A percentile compares a stretch with the other conserved stretches of the same genome.
Evolutionary conservation across 768 basidiomycete species (phyloP).

Genomic region (Suillus plorans): DNA sequence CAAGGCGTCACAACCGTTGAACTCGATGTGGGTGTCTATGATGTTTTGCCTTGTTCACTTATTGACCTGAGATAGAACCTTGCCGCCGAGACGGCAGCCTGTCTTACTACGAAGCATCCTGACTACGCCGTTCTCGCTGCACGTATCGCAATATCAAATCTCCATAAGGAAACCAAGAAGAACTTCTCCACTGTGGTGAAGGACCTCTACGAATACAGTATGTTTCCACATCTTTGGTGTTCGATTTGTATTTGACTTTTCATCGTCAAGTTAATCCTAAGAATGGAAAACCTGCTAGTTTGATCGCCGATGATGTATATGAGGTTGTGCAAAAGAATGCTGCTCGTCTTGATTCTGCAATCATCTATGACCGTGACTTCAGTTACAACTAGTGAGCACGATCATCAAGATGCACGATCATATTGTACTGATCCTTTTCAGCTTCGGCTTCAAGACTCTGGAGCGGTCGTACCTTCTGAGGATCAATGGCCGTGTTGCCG

Average conservation of each 20-base stretch:
- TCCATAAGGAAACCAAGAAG: slow-evolving; percentile 99
- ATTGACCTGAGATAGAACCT: slow-evolving; percentile 63
- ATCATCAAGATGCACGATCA: not conserved
- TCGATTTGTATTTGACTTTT: not conserved
- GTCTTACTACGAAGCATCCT: slow-evolving; percentile 94
- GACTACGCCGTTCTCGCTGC: slow-evolving; percentile 99
- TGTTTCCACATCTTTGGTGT: slow-evolving; percentile 20
- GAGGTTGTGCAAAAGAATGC: slow-evolving; percentile 79
- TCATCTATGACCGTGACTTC: slow-evolving; percentile 98
- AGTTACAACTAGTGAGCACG: slow-evolving; percentile 85
- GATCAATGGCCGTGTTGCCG: slow-evolving; percentile 91
- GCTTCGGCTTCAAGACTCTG: slow-evolving; percentile 99
- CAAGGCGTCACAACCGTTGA: slow-evolving; percentile 96
- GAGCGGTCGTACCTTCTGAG: slow-evolving; percentile 97
- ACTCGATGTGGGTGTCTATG: slow-evolving; percentile 71
- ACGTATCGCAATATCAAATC: slow-evolving; percentile 96
- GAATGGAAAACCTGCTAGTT: slow-evolving; percentile 79
- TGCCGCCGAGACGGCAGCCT: slow-evolving; percentile 96
- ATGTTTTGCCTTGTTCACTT: not conserved
- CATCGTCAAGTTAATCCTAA: slow-evolving; percentile 83
- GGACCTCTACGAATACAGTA: slow-evolving; percentile 88
- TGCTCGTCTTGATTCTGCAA: slow-evolving; percentile 82
- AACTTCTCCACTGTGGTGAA: slow-evolving; percentile 89
- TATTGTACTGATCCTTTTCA: slow-evolving; percentile 25
- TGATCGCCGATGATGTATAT: slow-evolving; percentile 91